Percentiles rank a stretch among this genome's conserved stretches.
Conservation (phyloP, 23 red algal species). For the Gracilaria gracilis region DNA sequence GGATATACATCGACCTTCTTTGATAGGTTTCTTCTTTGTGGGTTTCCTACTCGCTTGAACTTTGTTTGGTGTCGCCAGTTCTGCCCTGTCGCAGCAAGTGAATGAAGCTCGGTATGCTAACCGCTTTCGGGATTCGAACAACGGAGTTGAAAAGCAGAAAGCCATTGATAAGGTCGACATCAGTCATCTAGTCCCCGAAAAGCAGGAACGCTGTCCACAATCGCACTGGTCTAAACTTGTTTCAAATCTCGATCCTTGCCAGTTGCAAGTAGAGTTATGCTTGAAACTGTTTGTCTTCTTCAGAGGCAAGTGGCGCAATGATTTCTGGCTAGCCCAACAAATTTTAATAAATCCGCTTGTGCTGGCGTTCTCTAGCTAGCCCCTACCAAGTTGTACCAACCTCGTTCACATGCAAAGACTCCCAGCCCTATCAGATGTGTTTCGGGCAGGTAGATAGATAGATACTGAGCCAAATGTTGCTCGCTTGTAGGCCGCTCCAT, state of each 20-base stretch:
- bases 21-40: not conserved
- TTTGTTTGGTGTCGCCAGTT: not conserved
- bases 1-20: conserved; percentile 12
- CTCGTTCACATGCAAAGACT: too few relatives aligned
- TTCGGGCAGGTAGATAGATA: too few relatives aligned
- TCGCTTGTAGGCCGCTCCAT: too few relatives aligned
- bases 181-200: not conserved
- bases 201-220: not conserved
- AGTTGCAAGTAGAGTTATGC: too few relatives aligned
- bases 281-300: too few relatives aligned
- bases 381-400: too few relatives aligned
- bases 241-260: not conserved
- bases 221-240: not conserved
- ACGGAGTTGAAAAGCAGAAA: not conserved
- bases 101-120: not conserved
- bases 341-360: too few relatives aligned
- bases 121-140: not conserved
- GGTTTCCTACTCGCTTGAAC: not conserved
- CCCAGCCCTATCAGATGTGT: too few relatives aligned
- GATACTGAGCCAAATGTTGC: too few relatives aligned
- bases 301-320: too few relatives aligned
- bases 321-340: too few relatives aligned
- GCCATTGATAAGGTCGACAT: not conserved
- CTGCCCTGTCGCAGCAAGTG: not conserved
- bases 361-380: too few relatives aligned